phyloP scores from a whole-genome alignment of 2,329 filamentous ascomycete species.

The Geoglossum cookeanum region DNA sequence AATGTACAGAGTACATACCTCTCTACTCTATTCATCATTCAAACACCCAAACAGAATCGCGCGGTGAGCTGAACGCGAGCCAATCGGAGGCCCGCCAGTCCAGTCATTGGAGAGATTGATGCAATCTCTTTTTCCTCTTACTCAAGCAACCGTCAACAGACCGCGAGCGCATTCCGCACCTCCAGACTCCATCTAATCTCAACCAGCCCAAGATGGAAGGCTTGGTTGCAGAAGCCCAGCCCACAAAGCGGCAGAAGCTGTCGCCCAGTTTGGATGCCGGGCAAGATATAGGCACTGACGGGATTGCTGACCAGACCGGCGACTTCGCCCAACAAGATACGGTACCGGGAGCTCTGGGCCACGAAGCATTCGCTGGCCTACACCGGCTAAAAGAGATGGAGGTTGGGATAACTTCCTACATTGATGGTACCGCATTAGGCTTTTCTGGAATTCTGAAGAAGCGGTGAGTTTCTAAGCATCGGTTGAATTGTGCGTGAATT shows the following conservation, averaged over 20 bases:
- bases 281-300: neutral
- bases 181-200: neutral
- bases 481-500: neutral
- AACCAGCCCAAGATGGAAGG: neutral
- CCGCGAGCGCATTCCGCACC: neutral
- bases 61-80: neutral
- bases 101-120: neutral
- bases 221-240: neutral
- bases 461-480: constrained; percentile 22
- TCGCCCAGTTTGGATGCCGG: neutral
- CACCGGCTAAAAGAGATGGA: constrained; percentile 9
- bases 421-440: constrained; percentile 35
- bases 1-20: too few relatives aligned
- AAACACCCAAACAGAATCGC: neutral
- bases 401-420: constrained; percentile 45
- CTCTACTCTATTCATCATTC: too few relatives aligned
- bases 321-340: neutral
- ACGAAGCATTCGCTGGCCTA: neutral
- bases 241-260: neutral
- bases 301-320: neutral
- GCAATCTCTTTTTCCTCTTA: neutral
- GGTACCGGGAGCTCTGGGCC: neutral
- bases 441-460: constrained; percentile 50
- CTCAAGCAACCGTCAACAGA: neutral
- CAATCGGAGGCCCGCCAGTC: neutral